Conservation (phyloP, 1,284 basidiomycete species). For the Irpex rosettiformis region DNA sequence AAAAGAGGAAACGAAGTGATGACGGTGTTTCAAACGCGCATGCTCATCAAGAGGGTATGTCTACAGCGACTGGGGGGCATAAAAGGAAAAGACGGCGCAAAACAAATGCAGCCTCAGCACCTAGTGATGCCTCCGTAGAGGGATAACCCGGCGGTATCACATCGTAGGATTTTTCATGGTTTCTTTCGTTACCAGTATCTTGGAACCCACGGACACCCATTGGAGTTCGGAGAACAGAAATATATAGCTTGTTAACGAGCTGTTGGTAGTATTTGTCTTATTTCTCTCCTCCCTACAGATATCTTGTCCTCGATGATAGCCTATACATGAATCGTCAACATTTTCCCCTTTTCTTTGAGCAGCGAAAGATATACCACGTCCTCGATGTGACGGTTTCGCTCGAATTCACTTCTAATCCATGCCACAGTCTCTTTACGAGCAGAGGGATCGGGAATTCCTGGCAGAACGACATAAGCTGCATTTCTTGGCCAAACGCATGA, state of each 20-base stretch:
- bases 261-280: constrained; percentile 44
- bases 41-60: constrained; percentile 4
- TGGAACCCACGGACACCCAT: too few relatives aligned
- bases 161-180: neutral
- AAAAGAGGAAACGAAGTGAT: constrained; percentile 24
- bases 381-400: constrained; percentile 52
- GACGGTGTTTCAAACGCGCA: constrained; percentile 13
- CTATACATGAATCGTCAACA: constrained; percentile 17
- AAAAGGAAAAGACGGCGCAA: constrained; percentile 36
- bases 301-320: constrained; percentile 34
- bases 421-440: constrained; percentile 61
- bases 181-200: too few relatives aligned
- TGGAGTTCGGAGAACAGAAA: too few relatives aligned
- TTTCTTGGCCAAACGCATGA: neutral
- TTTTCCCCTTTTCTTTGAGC: neutral
- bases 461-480: constrained; percentile 11
- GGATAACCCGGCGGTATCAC: neutral
- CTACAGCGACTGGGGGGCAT: constrained; percentile 12
- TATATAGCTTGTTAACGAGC: neutral
- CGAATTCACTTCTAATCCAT: constrained; percentile 74
- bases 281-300: constrained; percentile 47
- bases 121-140: neutral
- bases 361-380: constrained; percentile 46
- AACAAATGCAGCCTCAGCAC: neutral
- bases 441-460: constrained; percentile 60